A percentile compares a stretch with the other conserved stretches of the same genome.
Conservation (phyloP, 148 eudicot genomes). For the Rhododendron simsii region DNA sequence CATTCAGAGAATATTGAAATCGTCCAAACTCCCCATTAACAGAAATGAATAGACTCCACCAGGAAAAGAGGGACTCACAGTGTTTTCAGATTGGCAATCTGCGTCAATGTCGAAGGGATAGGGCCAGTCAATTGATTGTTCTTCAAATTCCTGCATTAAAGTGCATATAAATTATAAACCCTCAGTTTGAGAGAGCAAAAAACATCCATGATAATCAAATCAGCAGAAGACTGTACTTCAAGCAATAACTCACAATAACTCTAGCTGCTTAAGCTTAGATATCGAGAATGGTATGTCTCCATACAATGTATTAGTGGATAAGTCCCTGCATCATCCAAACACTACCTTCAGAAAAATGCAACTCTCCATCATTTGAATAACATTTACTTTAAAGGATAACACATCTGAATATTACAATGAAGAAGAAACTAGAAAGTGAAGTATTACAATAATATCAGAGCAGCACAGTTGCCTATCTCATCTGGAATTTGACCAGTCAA, state of each 20-base stretch:
- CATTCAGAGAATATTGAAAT: not conserved
- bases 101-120: constrained; percentile 61
- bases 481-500: constrained; percentile 72
- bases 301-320: constrained; percentile 53
- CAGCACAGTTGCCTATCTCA: constrained; percentile 60
- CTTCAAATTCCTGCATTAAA: constrained; percentile 46
- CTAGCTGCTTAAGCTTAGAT: constrained; percentile 67
- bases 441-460: constrained; percentile 36
- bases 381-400: no score
- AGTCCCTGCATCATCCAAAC: constrained; percentile 36
- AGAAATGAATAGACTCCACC: not conserved
- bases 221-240: not conserved
- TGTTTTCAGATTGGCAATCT: constrained; percentile 62
- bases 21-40: not conserved
- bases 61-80: constrained; percentile 32
- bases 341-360: not conserved
- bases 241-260: constrained; percentile 41
- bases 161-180: not conserved
- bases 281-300: constrained; percentile 74
- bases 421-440: not conserved
- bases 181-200: not conserved
- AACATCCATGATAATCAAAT: not conserved
- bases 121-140: constrained; percentile 65
- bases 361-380: not conserved
- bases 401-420: not conserved